Evolutionary conservation across 305 asterid genomes (phyloP).

Genomic region (Euphrasia arctica): DNA sequence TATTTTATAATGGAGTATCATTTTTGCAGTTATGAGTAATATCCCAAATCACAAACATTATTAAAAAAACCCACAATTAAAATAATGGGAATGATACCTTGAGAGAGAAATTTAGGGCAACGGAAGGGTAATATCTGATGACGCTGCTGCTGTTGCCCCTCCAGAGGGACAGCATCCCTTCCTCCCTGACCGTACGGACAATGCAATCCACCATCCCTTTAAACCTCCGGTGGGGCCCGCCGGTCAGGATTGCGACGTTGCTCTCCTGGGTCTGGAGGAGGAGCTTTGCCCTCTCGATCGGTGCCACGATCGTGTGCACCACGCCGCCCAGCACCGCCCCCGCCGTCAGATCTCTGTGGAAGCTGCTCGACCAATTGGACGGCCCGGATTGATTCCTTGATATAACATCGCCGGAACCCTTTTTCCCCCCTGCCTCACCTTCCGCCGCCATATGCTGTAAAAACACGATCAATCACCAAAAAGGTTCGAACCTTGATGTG

Average conservation of each 20-base stretch:
- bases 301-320: slow-evolving; percentile 97
- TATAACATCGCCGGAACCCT: slow-evolving; percentile 24
- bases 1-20: no score
- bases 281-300: slow-evolving; percentile 93
- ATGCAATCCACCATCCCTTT: slow-evolving; percentile 92
- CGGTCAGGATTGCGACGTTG: slow-evolving; percentile 64
- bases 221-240: slow-evolving; percentile 67
- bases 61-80: slow-evolving; percentile 7
- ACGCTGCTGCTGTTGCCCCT: slow-evolving; percentile 98
- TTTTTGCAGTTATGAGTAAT: background rate
- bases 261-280: slow-evolving; percentile 96
- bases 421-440: slow-evolving; percentile 31
- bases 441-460: slow-evolving; percentile 26
- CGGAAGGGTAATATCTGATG: slow-evolving; percentile 87
- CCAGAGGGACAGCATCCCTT: slow-evolving; percentile 88
- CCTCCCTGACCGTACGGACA: slow-evolving; percentile 71
- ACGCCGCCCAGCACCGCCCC: slow-evolving; percentile 93
- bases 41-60: background rate
- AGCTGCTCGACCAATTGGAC: slow-evolving; percentile 25
- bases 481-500: slow-evolving; percentile 13
- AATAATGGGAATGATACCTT: slow-evolving; percentile 43
- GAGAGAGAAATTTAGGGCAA: slow-evolving; percentile 91
- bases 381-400: slow-evolving; percentile 31
- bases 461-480: background rate
- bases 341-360: slow-evolving; percentile 87